phyloP scores from a whole-genome alignment of 2,329 filamentous ascomycete genomes.

The Trichoderma sp. region DNA sequence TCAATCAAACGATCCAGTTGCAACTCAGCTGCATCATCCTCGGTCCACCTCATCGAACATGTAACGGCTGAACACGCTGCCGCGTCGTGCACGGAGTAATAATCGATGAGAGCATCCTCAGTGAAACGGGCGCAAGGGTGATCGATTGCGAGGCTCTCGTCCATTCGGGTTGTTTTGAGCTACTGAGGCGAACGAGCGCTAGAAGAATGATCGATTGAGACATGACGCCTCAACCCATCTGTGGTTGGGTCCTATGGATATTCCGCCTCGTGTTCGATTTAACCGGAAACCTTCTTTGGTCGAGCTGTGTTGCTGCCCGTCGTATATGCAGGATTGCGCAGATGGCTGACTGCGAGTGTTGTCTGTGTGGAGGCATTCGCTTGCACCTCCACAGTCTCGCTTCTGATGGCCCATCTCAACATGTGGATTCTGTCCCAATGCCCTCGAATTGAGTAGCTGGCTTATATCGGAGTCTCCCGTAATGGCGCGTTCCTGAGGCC shows the following conservation, averaged over 20 bases:
- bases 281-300: neutral
- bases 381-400: neutral
- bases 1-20: neutral
- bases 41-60: neutral
- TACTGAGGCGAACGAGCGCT: neutral
- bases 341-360: neutral
- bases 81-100: neutral
- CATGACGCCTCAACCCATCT: neutral
- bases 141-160: neutral
- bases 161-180: neutral
- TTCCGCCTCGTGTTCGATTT: neutral
- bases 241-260: neutral
- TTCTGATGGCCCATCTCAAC: neutral
- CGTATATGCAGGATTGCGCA: neutral
- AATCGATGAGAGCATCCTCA: neutral
- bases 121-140: neutral
- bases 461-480: neutral
- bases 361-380: neutral
- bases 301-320: neutral
- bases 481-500: neutral
- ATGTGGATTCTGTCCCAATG: neutral
- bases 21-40: neutral
- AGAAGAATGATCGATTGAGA: neutral
- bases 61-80: neutral
- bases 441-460: neutral